phyloP scores from a whole-genome alignment of 495 filamentous ascomycete species.

The Podospora pseudopauciseta region DNA sequence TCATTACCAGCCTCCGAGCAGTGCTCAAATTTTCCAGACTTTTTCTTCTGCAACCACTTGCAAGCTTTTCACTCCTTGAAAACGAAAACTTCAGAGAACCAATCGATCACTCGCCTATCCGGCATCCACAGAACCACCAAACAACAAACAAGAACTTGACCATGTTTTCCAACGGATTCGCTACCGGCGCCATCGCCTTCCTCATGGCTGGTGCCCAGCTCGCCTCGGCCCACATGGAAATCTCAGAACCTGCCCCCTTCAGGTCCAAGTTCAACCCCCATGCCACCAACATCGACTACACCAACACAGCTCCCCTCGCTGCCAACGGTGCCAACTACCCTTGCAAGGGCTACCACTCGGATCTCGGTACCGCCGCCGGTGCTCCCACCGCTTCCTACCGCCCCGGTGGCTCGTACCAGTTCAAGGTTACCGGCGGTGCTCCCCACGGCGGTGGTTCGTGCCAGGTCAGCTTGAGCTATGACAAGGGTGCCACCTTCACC shows the following conservation, averaged over 20 bases:
- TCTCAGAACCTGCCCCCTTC: constrained; percentile 55
- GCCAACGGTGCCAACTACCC: constrained; percentile 52
- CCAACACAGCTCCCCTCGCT: constrained; percentile 55
- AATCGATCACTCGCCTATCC: constrained; percentile 17
- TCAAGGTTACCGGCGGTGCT: constrained; percentile 56
- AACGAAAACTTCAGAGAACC: neutral
- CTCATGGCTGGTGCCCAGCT: constrained; percentile 35
- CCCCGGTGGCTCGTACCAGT: constrained; percentile 55
- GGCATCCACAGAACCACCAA: constrained; percentile 12
- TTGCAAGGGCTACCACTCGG: constrained; percentile 65
- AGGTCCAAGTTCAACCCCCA: constrained; percentile 51
- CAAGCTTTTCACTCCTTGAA: constrained; percentile 6
- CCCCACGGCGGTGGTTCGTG: constrained; percentile 62
- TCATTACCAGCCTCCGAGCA: constrained; percentile 21
- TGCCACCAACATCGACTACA: constrained; percentile 50
- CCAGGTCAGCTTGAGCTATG: constrained; percentile 61
- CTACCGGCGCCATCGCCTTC: constrained; percentile 26
- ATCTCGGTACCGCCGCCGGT: constrained; percentile 46
- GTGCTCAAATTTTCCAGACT: constrained; percentile 18
- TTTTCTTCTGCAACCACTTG: neutral
- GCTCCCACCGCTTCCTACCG: constrained; percentile 47
- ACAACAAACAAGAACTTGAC: constrained; percentile 17
- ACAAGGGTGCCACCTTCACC: constrained; percentile 57
- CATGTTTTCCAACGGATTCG: constrained; percentile 37
- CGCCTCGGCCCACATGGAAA: constrained; percentile 57